Conservation (phyloP, 1,284 basidiomycete species). For the Ganoderma multipileum region DNA sequence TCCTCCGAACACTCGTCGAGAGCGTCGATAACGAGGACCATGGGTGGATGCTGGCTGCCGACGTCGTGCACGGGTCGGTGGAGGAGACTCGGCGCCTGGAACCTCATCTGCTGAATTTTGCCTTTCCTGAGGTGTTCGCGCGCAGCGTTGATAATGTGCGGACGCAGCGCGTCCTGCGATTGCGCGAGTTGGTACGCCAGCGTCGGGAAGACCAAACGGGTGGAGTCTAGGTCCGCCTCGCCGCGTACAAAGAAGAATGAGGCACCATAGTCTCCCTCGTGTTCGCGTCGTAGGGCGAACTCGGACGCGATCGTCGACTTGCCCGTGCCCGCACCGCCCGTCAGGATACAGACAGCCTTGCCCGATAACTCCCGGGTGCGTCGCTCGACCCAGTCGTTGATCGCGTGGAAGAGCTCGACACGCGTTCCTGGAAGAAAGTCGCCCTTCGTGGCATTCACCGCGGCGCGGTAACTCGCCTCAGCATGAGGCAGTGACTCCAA, state of each 20-base stretch:
- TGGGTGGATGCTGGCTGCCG: not conserved
- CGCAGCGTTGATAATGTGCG: slow-evolving; percentile 10
- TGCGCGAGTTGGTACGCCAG: slow-evolving; percentile 21
- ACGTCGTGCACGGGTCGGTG: not conserved
- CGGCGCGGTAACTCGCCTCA: slow-evolving; percentile 15
- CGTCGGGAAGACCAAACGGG: slow-evolving; percentile 13
- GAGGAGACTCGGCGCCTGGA: slow-evolving; percentile 3
- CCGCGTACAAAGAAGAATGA: slow-evolving; percentile 20
- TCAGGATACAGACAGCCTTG: slow-evolving; percentile 20
- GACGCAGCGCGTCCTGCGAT: not conserved
- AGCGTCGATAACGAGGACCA: slow-evolving; percentile 25
- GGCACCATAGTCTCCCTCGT: slow-evolving; percentile 4
- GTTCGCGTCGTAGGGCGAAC: slow-evolving; percentile 16
- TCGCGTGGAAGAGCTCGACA: slow-evolving; percentile 6
- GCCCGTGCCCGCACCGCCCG: slow-evolving; percentile 22
- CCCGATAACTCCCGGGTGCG: not conserved
- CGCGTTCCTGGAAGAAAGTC: slow-evolving; percentile 27
- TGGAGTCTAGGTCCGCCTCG: slow-evolving; percentile 4
- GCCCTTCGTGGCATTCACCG: slow-evolving; percentile 11
- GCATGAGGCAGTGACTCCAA: slow-evolving; percentile 11
- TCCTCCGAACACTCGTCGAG: slow-evolving; percentile 23
- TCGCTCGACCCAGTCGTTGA: slow-evolving; percentile 18
- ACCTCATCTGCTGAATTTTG: slow-evolving; percentile 8
- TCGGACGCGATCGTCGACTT: slow-evolving; percentile 30
- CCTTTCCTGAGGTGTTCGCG: slow-evolving; percentile 12